Percentiles rank a stretch among this genome's conserved stretches.
Evolutionary conservation across 306 rosid species (phyloP).

Genomic region (Dryas alaskensis): DNA sequence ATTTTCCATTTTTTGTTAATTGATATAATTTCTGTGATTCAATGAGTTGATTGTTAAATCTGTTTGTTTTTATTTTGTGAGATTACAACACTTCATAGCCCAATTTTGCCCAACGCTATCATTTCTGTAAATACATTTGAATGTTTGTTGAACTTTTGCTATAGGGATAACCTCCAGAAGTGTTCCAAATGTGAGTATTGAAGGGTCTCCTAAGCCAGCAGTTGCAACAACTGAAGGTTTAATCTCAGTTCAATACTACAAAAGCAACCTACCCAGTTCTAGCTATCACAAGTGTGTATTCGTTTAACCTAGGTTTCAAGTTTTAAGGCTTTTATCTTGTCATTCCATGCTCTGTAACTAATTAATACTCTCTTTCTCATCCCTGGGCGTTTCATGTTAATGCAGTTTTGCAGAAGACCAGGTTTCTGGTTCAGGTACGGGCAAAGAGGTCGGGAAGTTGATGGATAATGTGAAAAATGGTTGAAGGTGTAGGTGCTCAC

Average conservation of each 20-base stretch:
- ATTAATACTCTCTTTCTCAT: neutral
- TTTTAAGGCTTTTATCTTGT: neutral
- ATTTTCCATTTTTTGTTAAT: neutral
- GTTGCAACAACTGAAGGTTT: neutral
- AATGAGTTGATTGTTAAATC: neutral
- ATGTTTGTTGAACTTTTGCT: neutral
- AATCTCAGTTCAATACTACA: neutral
- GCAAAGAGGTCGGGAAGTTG: neutral
- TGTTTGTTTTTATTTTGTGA: neutral
- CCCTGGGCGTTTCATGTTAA: neutral
- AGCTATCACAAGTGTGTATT: neutral
- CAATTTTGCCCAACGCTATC: neutral
- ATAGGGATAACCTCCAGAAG: conserved; percentile 12
- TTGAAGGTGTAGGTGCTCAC: neutral
- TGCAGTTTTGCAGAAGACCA: neutral
- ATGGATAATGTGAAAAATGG: neutral
- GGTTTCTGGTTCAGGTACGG: neutral
- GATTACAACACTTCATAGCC: neutral
- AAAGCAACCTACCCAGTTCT: neutral
- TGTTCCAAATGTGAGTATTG: neutral
- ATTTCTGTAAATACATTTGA: neutral
- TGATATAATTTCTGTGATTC: neutral
- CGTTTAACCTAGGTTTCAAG: neutral
- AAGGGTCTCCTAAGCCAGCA: conserved; percentile 10
- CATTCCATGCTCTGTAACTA: neutral